A percentile compares a stretch with the other conserved stretches of the same genome.
Evolutionary conservation across 2,329 filamentous ascomycete species (phyloP).

Genomic region (Sclerotinia trifoliorum): DNA sequence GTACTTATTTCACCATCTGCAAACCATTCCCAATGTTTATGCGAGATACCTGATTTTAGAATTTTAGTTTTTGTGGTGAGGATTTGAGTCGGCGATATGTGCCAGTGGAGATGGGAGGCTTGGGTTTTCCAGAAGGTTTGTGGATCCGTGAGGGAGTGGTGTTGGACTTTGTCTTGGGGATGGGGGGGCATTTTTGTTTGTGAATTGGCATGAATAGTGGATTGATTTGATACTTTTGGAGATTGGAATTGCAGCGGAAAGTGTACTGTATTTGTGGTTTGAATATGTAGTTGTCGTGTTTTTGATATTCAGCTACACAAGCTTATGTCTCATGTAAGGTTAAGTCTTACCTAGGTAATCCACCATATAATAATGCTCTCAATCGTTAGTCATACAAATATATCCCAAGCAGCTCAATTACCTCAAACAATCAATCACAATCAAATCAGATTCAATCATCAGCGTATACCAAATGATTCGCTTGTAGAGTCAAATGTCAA

Average conservation of each 20-base stretch:
- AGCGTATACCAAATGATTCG: not conserved
- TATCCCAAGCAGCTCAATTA: not conserved
- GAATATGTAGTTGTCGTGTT: not conserved
- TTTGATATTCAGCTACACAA: not conserved
- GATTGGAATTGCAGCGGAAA: not conserved
- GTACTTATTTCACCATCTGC: conserved; percentile 85
- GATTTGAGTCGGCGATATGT: conserved; percentile 66
- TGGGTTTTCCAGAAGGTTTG: conserved; percentile 74
- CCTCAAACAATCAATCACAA: not conserved
- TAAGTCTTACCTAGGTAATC: too few relatives aligned
- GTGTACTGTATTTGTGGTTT: not conserved
- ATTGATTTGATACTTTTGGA: not conserved
- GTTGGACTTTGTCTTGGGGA: conserved; percentile 40
- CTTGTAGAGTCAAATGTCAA: too few relatives aligned
- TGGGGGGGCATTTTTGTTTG: conserved; percentile 33
- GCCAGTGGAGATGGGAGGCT: conserved; percentile 76
- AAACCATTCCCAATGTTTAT: conserved; percentile 88
- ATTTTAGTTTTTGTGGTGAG: conserved; percentile 62
- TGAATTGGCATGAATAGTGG: not conserved
- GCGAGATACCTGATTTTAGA: conserved; percentile 58
- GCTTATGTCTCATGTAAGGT: not conserved
- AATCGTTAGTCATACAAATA: not conserved
- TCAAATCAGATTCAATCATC: not conserved
- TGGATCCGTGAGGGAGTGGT: conserved; percentile 63
- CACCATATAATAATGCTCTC: not conserved